Evolutionary conservation across 305 asterid species (phyloP).

Genomic region (Rubia occidens): DNA sequence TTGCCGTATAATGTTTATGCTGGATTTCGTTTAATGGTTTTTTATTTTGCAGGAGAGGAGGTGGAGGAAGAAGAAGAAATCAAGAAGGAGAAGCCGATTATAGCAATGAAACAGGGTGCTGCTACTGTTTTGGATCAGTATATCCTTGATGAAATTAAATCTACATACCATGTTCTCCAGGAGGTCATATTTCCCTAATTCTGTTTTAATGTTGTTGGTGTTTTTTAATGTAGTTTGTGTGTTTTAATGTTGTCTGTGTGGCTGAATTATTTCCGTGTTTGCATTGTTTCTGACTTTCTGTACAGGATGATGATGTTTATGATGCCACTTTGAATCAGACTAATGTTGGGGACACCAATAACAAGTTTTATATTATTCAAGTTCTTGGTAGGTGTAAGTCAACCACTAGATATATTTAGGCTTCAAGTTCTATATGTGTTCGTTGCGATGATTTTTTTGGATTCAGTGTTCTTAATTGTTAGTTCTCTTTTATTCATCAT

Average conservation of each 20-base stretch:
- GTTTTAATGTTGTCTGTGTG: conserved; percentile 1
- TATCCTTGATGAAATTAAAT: conserved; percentile 65
- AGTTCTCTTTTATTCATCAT: background rate
- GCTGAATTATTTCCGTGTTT: conserved; percentile 5
- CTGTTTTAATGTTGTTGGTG: background rate
- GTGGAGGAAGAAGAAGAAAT: conserved; percentile 31
- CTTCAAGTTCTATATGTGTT: background rate
- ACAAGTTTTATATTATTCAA: conserved; percentile 77
- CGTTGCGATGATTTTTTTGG: background rate
- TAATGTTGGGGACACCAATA: conserved; percentile 76
- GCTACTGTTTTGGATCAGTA: conserved; percentile 73
- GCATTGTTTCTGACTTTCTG: too few species aligned
- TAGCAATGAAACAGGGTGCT: conserved; percentile 67
- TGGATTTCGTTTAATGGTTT: conserved; percentile 4
- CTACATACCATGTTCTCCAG: conserved; percentile 72
- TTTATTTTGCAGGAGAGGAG: conserved; percentile 11
- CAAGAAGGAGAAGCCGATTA: conserved; percentile 45
- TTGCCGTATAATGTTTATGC: conserved; percentile 4
- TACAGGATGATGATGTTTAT: conserved; percentile 66
- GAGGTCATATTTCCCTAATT: too few species aligned
- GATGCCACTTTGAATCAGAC: conserved; percentile 95
- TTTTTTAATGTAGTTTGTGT: background rate
- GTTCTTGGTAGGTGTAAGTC: conserved; percentile 50
- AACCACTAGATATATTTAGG: background rate
- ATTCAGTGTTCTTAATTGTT: background rate